A percentile compares a stretch with the other conserved stretches of the same genome.
phyloP scores from a whole-genome alignment of 1,139 yeast species.

The Waltiozyma sp. region DNA sequence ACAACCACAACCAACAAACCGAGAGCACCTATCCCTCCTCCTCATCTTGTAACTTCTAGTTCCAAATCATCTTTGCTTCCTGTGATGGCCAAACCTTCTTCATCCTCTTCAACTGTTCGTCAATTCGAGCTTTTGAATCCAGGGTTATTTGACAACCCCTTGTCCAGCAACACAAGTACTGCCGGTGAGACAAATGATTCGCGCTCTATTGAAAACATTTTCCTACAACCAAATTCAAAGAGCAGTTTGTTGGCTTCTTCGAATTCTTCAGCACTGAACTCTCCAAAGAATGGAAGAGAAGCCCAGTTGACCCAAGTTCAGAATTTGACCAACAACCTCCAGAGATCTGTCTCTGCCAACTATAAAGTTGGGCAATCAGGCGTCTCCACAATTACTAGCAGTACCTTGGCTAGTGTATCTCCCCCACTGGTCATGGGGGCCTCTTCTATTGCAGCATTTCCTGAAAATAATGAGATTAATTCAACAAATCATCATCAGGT shows the following conservation, averaged over 20 bases:
- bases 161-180: neutral
- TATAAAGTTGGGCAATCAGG: neutral
- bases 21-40: neutral
- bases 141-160: neutral
- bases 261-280: neutral
- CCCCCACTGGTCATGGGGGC: neutral
- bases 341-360: neutral
- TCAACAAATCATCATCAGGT: neutral
- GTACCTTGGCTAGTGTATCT: neutral
- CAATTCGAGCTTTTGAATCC: neutral
- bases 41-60: neutral
- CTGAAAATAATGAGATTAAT: neutral
- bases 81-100: neutral
- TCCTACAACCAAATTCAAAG: neutral
- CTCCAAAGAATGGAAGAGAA: neutral
- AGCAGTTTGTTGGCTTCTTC: neutral
- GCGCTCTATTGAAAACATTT: neutral
- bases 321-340: neutral
- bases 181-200: neutral
- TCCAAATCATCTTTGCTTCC: neutral
- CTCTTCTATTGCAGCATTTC: neutral
- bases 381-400: neutral
- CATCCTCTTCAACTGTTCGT: neutral
- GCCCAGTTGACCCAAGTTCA: neutral
- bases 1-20: neutral